Evolutionary conservation across 2,329 filamentous ascomycete genomes (phyloP).

Genomic region (Apiospora kogelbergensis): DNA sequence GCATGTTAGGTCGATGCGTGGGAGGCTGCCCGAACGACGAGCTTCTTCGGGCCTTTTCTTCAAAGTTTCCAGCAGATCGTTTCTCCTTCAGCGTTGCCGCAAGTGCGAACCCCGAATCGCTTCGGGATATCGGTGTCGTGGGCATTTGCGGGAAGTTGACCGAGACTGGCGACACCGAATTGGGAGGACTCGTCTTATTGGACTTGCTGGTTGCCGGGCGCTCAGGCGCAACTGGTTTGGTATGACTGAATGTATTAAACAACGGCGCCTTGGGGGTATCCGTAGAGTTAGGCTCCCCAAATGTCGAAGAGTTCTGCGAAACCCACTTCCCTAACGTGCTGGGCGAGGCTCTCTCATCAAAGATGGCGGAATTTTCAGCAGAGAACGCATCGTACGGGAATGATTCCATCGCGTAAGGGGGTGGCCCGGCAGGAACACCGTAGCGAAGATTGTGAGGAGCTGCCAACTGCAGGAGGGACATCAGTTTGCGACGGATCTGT

Average conservation of each 20-base stretch:
- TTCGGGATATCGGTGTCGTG: slow-evolving; percentile 78
- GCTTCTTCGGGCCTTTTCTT: slow-evolving; percentile 72
- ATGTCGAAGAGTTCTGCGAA: slow-evolving; percentile 84
- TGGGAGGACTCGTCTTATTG: slow-evolving; percentile 59
- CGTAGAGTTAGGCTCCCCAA: slow-evolving; percentile 65
- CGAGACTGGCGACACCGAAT: slow-evolving; percentile 74
- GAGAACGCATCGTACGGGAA: slow-evolving; percentile 90
- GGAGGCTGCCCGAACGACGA: slow-evolving; percentile 83
- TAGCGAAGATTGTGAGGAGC: slow-evolving; percentile 87
- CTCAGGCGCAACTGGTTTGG: slow-evolving; percentile 69
- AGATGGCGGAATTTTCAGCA: slow-evolving; percentile 80
- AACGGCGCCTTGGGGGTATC: slow-evolving; percentile 61
- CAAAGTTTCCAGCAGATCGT: slow-evolving; percentile 88
- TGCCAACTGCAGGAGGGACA: slow-evolving; percentile 83
- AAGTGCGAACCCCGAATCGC: slow-evolving; percentile 87
- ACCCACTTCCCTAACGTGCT: slow-evolving; percentile 84
- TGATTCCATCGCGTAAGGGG: slow-evolving; percentile 88
- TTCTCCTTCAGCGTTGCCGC: slow-evolving; percentile 89
- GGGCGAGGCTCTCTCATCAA: slow-evolving; percentile 67
- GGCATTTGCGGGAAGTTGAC: slow-evolving; percentile 75
- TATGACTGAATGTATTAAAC: slow-evolving; percentile 88
- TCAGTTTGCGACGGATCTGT: slow-evolving; percentile 85
- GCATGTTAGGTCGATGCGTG: slow-evolving; percentile 68
- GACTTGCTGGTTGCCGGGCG: slow-evolving; percentile 76
- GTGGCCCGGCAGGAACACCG: slow-evolving; percentile 84